Conservation (phyloP, 352 stramenopile genomes). For the Globisporangium rhizosaccharum region DNA sequence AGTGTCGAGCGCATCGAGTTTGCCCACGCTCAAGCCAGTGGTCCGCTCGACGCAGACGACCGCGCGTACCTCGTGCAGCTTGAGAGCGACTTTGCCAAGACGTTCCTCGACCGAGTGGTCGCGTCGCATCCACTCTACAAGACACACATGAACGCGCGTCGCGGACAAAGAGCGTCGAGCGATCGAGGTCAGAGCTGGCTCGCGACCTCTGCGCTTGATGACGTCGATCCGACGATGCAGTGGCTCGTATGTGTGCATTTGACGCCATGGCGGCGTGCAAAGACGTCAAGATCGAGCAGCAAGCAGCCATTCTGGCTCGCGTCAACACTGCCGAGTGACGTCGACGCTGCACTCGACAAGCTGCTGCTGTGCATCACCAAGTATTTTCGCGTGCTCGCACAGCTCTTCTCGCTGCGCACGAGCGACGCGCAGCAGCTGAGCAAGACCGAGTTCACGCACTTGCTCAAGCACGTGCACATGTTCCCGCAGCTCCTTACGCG, state of each 20-base stretch:
- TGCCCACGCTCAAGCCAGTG: slow-evolving; percentile 9
- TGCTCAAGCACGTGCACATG: slow-evolving; percentile 50
- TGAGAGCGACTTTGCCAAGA: slow-evolving; percentile 3
- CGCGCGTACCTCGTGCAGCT: slow-evolving; percentile 3
- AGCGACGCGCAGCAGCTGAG: slow-evolving; percentile 18
- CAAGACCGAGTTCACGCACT: slow-evolving; percentile 24
- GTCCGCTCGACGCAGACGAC: background rate
- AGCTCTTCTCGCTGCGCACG: slow-evolving; percentile 28
- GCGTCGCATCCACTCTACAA: slow-evolving; percentile 10
- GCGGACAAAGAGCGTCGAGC: background rate
- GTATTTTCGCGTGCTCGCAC: slow-evolving; percentile 30
- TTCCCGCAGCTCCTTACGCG: slow-evolving; percentile 60
- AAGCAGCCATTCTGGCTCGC: slow-evolving; percentile 16
- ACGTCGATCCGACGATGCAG: background rate
- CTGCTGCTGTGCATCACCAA: slow-evolving; percentile 33
- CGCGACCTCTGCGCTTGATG: background rate
- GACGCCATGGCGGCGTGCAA: background rate
- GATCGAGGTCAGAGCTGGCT: background rate
- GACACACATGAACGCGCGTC: background rate
- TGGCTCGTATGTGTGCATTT: slow-evolving; percentile 14
- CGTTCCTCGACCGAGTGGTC: slow-evolving; percentile 8
- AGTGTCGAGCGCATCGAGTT: slow-evolving; percentile 7
- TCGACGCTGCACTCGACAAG: slow-evolving; percentile 27
- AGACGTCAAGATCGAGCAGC: background rate
- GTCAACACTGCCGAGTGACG: slow-evolving; percentile 20